A percentile compares a stretch with the other conserved stretches of the same genome.
phyloP scores from a whole-genome alignment of 176 grass and related monocot genomes.

The Calamus simplicifolius region DNA sequence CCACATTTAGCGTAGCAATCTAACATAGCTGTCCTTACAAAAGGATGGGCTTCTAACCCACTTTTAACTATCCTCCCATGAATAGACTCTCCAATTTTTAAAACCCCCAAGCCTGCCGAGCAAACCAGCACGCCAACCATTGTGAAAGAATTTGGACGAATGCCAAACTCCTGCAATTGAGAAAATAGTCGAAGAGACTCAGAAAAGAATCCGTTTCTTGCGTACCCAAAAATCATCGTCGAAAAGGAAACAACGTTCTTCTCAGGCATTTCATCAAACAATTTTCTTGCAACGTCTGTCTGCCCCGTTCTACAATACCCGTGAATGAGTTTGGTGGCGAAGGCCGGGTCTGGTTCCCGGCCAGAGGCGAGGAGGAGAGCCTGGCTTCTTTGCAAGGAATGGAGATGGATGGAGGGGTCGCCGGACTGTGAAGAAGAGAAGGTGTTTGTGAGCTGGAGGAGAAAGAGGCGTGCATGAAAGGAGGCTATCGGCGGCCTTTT shows the following conservation, averaged over 20 bases:
- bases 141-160: constrained; percentile 53
- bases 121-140: constrained; percentile 37
- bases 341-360: too few species aligned
- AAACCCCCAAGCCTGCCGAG: constrained; percentile 18
- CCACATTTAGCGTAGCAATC: constrained; percentile 55
- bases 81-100: constrained; percentile 21
- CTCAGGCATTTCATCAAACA: constrained; percentile 36
- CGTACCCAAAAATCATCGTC: constrained; percentile 27
- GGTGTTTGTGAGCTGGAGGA: too few species aligned
- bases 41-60: constrained; percentile 31
- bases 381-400: too few species aligned
- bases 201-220: constrained; percentile 15
- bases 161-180: constrained; percentile 23
- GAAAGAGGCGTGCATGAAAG: too few species aligned
- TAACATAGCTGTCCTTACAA: constrained; percentile 42
- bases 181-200: constrained; percentile 34
- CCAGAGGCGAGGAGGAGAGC: too few species aligned
- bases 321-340: too few species aligned
- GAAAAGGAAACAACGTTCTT: constrained; percentile 41
- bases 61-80: constrained; percentile 52
- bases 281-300: neutral
- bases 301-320: neutral
- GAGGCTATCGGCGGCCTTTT: too few species aligned
- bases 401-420: too few species aligned
- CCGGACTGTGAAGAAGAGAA: too few species aligned